A percentile compares a stretch with the other conserved stretches of the same genome.
Conservation (phyloP, 2,329 filamentous ascomycete genomes). For the Meredithiella fracta region DNA sequence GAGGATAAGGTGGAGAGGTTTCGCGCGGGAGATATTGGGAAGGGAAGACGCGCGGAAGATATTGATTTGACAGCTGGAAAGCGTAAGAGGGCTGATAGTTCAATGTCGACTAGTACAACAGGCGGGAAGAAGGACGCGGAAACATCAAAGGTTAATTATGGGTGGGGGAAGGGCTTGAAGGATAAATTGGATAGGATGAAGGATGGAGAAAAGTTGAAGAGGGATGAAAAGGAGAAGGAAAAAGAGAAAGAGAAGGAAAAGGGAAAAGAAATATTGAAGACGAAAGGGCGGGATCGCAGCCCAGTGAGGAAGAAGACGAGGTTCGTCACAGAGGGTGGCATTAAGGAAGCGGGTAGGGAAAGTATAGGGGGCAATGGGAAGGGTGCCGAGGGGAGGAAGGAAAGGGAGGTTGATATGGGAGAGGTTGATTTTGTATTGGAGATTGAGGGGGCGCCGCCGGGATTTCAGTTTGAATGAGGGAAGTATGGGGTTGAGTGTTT, state of each 20-base stretch:
- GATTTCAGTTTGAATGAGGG: conserved; percentile 9
- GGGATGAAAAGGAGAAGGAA: conserved; percentile 17
- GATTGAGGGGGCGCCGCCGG: conserved; percentile 14
- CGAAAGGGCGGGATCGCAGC: conserved; percentile 21
- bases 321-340: conserved; percentile 65
- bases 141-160: conserved; percentile 17
- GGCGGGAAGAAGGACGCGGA: conserved; percentile 20
- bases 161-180: conserved; percentile 40
- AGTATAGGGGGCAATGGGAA: conserved; percentile 35
- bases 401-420: conserved; percentile 5
- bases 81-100: conserved; percentile 40
- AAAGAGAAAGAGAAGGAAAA: not conserved
- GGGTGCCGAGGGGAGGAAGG: not conserved
- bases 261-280: too few species aligned
- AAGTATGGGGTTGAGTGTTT: not conserved
- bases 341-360: conserved; percentile 59
- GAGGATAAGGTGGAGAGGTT: too few species aligned
- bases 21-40: conserved; percentile 27
- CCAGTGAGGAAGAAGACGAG: conserved; percentile 56
- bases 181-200: conserved; percentile 46
- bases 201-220: conserved; percentile 35
- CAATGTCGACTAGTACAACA: conserved; percentile 22
- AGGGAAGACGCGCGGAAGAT: conserved; percentile 25
- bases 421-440: conserved; percentile 12
- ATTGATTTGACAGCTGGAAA: conserved; percentile 44